phyloP scores from a whole-genome alignment of 768 basidiomycete species.

The Termitomyces sp. region DNA sequence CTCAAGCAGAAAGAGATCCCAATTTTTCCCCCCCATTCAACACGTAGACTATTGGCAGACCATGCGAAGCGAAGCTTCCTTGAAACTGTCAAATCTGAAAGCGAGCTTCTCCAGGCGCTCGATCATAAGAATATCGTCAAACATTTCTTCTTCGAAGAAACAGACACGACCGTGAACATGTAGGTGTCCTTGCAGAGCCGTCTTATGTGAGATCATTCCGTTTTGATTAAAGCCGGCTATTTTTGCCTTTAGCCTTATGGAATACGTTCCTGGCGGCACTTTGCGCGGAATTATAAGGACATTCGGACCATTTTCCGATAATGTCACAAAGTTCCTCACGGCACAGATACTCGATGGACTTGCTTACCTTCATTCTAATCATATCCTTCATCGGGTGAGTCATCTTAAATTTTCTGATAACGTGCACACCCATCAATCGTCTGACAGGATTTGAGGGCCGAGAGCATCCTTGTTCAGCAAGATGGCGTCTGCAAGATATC shows the following conservation, averaged over 20 bases:
- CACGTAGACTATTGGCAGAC: conserved; percentile 11
- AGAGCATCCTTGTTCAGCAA: conserved; percentile 93
- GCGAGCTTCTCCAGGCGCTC: conserved; percentile 89
- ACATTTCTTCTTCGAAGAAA: conserved; percentile 91
- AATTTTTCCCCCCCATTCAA: background rate
- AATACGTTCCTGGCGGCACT: conserved; percentile 97
- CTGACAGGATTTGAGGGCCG: conserved; percentile 85
- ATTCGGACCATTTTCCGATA: conserved; percentile 86
- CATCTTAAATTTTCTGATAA: background rate
- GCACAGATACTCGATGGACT: conserved; percentile 86
- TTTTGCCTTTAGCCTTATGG: conserved; percentile 70
- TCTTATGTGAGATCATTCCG: background rate
- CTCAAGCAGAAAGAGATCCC: conserved; percentile 98
- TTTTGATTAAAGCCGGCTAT: background rate
- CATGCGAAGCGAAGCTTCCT: conserved; percentile 85
- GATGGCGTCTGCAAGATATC: conserved; percentile 93
- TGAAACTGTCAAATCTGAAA: conserved; percentile 87
- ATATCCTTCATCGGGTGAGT: conserved; percentile 84
- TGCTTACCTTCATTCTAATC: conserved; percentile 85
- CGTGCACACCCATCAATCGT: background rate
- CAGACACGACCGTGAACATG: conserved; percentile 83
- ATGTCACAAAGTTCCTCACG: conserved; percentile 87
- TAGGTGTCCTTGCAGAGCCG: conserved; percentile 34
- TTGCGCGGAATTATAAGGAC: conserved; percentile 81
- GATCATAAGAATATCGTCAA: conserved; percentile 96